These are phyloP conservation scores for Boletellus ananiceps DNA, from an alignment of 768 basidiomycete species.

Conservation along the genomic window DNA sequence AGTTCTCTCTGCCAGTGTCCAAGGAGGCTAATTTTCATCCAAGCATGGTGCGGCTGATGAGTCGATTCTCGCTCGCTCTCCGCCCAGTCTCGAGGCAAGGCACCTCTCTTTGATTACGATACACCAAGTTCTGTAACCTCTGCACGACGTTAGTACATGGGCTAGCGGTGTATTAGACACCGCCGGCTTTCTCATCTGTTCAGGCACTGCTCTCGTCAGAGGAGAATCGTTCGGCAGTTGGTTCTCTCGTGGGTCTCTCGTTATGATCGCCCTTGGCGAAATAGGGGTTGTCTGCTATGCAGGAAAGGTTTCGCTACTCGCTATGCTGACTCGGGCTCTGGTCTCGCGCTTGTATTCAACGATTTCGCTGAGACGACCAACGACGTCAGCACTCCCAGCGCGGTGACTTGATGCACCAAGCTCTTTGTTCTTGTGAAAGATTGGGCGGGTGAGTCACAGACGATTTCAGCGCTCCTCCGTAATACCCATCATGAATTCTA, in stretches of 20 bases:
- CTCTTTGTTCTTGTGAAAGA: slow-evolving; percentile 39
- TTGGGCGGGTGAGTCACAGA: slow-evolving; percentile 50
- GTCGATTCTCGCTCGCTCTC: slow-evolving; percentile 33
- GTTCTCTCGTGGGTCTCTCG: slow-evolving; percentile 52
- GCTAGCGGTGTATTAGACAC: slow-evolving; percentile 51
- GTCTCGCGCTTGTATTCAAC: slow-evolving; percentile 48
- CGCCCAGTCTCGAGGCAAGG: slow-evolving; percentile 47
- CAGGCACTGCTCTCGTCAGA: slow-evolving; percentile 52
- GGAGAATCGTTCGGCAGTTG: slow-evolving; percentile 50
- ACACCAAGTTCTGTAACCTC: slow-evolving; percentile 6
- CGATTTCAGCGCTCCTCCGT: not conserved
- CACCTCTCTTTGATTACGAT: slow-evolving; percentile 57
- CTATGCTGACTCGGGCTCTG: slow-evolving; percentile 62
- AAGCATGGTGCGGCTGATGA: not conserved
- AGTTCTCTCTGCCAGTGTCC: not conserved
- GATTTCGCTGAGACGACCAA: slow-evolving; percentile 61
- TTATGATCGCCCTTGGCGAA: slow-evolving; percentile 47
- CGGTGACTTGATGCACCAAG: slow-evolving; percentile 45
- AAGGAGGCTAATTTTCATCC: not conserved
- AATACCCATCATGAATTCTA: slow-evolving; percentile 2
- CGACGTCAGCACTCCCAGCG: slow-evolving; percentile 58
- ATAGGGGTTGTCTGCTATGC: slow-evolving; percentile 46
- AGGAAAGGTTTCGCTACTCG: slow-evolving; percentile 57
- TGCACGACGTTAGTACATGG: slow-evolving; percentile 15
- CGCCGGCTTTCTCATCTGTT: slow-evolving; percentile 51